A percentile compares a stretch with the other conserved stretches of the same genome.
Conservation (phyloP, 495 filamentous ascomycete genomes). For the Ramalina intermedia region DNA sequence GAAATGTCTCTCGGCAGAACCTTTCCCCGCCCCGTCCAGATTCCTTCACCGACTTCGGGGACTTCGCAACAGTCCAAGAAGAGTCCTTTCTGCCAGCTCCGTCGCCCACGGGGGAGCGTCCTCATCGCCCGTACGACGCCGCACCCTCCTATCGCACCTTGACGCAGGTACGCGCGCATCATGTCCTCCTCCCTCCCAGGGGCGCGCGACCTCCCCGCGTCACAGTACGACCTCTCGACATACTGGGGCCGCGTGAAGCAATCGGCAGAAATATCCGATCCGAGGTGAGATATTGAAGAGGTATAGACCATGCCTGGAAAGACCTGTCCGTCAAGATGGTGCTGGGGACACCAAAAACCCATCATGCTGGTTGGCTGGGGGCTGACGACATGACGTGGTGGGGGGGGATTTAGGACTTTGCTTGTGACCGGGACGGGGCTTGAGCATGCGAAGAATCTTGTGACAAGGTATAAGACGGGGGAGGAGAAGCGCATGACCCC, state of each 20-base stretch:
- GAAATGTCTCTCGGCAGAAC: too few species aligned
- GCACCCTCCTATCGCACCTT: too few species aligned
- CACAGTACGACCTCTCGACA: conserved; percentile 63
- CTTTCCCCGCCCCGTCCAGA: too few species aligned
- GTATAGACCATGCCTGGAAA: too few species aligned
- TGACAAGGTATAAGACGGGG: conserved; percentile 71
- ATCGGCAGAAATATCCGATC: conserved; percentile 80
- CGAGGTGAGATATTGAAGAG: conserved; percentile 51
- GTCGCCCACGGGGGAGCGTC: too few species aligned
- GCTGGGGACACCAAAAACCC: not conserved
- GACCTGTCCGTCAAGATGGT: not conserved
- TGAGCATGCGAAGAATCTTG: conserved; percentile 63
- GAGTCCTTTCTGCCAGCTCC: too few species aligned
- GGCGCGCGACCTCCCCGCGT: conserved; percentile 68
- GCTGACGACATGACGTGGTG: not conserved
- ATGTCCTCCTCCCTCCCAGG: conserved; percentile 93
- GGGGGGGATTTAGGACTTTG: conserved; percentile 48
- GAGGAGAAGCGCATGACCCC: conserved; percentile 65
- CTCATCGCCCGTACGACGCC: too few species aligned
- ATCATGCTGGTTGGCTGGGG: not conserved
- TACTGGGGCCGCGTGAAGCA: conserved; percentile 94
- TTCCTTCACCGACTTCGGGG: too few species aligned
- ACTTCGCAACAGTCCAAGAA: too few species aligned
- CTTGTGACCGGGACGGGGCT: conserved; percentile 61
- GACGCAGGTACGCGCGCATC: too few species aligned